A percentile compares a stretch with the other conserved stretches of the same genome.
phyloP scores from a whole-genome alignment of 768 basidiomycete species.

The Coprinopsis sp. region DNA sequence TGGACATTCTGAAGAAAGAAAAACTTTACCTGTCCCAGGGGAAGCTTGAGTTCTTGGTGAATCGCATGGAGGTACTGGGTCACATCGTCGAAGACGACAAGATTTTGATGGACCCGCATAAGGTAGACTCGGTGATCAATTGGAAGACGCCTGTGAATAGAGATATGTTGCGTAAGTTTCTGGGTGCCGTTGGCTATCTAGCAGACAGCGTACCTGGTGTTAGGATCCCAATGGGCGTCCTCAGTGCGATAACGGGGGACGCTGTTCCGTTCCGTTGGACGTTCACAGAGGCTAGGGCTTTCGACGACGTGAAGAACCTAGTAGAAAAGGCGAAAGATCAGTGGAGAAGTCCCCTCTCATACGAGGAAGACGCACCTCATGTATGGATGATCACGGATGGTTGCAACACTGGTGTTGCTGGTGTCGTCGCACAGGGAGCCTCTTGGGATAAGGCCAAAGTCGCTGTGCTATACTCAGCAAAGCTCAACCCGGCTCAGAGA shows the following conservation, averaged over 20 bases:
- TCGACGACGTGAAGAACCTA: constrained; percentile 25
- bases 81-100: constrained; percentile 27
- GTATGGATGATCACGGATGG: constrained; percentile 27
- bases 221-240: constrained; percentile 25
- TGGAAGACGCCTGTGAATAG: constrained; percentile 8
- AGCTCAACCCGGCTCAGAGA: constrained; percentile 29
- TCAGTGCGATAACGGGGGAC: constrained; percentile 17
- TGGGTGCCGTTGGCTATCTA: constrained; percentile 32
- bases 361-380: constrained; percentile 10
- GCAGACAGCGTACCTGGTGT: constrained; percentile 20
- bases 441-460: constrained; percentile 20
- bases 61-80: constrained; percentile 27
- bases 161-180: constrained; percentile 26
- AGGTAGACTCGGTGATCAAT: constrained; percentile 24
- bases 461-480: constrained; percentile 31
- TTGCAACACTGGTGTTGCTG: constrained; percentile 19
- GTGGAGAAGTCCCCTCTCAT: constrained; percentile 13
- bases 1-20: constrained; percentile 19
- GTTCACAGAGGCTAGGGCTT: constrained; percentile 19
- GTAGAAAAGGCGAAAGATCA: constrained; percentile 12
- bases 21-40: constrained; percentile 19
- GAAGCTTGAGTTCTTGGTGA: constrained; percentile 9
- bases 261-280: constrained; percentile 16
- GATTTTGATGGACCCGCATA: constrained; percentile 33
- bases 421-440: too few relatives aligned